Evolutionary conservation across 495 filamentous ascomycete genomes (phyloP).

Genomic region (Alectoria sarmentosa): DNA sequence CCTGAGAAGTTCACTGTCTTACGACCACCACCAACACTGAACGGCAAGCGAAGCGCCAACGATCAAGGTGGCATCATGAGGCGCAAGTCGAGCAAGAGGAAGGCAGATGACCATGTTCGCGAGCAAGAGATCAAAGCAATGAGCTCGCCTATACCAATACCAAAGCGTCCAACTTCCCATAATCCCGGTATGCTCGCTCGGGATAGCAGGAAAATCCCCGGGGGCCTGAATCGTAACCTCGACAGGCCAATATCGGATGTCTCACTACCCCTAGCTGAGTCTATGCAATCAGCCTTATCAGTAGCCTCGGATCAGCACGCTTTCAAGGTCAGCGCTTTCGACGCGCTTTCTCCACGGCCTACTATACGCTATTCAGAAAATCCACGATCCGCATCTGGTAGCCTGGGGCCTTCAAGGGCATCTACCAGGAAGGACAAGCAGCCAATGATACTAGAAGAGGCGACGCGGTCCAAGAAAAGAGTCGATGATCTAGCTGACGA

Average conservation of each 20-base stretch:
- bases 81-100: slow-evolving; percentile 71
- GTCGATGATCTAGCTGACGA: slow-evolving; percentile 78
- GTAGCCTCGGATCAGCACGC: slow-evolving; percentile 60
- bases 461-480: slow-evolving; percentile 58
- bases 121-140: slow-evolving; percentile 86
- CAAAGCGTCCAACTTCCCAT: slow-evolving; percentile 51
- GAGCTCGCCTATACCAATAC: slow-evolving; percentile 59
- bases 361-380: slow-evolving; percentile 66
- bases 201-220: slow-evolving; percentile 57
- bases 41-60: slow-evolving; percentile 51
- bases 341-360: slow-evolving; percentile 71
- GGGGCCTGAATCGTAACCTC: slow-evolving; percentile 48
- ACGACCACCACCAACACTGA: slow-evolving; percentile 57
- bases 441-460: slow-evolving; percentile 53
- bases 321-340: slow-evolving; percentile 68
- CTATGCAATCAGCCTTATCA: slow-evolving; percentile 65
- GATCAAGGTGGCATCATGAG: slow-evolving; percentile 47
- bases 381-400: slow-evolving; percentile 42
- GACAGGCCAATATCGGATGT: slow-evolving; percentile 63
- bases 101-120: slow-evolving; percentile 61
- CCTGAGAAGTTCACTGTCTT: slow-evolving; percentile 35
- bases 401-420: slow-evolving; percentile 33
- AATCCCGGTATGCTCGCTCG: slow-evolving; percentile 49
- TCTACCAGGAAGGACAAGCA: slow-evolving; percentile 40
- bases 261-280: slow-evolving; percentile 64